Base-by-base conservation (phyloP, 2,329 filamentous ascomycete species). In the Beauveria varroae region DNA sequence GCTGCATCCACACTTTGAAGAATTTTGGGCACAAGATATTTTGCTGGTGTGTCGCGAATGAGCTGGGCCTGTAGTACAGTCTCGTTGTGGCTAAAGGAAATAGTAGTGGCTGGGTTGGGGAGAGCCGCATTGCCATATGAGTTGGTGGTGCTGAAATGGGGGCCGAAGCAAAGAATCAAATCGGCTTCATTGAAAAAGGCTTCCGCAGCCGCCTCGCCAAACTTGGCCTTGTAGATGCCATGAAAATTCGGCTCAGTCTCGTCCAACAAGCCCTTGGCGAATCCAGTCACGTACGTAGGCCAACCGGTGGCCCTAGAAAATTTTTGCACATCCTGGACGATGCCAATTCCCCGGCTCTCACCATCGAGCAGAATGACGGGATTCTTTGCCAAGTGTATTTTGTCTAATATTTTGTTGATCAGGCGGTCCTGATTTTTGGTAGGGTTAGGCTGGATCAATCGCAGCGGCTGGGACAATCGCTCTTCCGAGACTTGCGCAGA, bases 331-430 rank as follows among this genome's bases (percentile, higher is more conserved):
- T 76, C 70, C 0, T 75, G 68, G 0, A 74, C 65, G 37, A 81
- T 74, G n/a, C 72, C 72, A 30, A 78, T 69, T 0, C 73, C 67
- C 47, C 75, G 68, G n/a, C 74, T 75, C 62, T 81, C 76, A 2
- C 80, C 81, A 63, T 85, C 82, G 0, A 82, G 77, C 2, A 83
- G 64, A 55, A 85, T 80, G 51, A 80, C 64, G 0, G 81, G 81
- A 44, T 75, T 74, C 55, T 78, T 77, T 1, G 79, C 74, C 0
- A 67, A 64, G 50, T 79, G 75, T 0, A 84, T 73, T n/a, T 71
- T 74, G 1, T 72, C 68, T 5, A 81, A 50, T 8, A 81, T 68
- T 4, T 64, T 67, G 2, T 66, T 64, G 2, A 80, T 62, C 1
- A 71, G 67, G 57, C 66, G 63, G 28, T 74, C 67, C 22, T 73